Conservation (phyloP, 1,284 basidiomycete species). For the Cryptococcus sp. region DNA sequence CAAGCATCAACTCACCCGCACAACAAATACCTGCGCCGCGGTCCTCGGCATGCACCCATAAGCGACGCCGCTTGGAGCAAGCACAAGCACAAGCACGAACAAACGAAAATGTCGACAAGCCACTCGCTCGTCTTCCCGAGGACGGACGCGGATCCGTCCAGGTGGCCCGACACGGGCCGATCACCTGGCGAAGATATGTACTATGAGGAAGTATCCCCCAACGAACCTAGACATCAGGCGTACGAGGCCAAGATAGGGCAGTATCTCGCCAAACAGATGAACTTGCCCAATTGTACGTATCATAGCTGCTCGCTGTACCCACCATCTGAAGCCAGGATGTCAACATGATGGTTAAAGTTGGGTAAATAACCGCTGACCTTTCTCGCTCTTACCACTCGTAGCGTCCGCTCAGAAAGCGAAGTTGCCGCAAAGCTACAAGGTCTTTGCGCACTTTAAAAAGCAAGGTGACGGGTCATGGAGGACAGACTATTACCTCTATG, state of each 20-base stretch:
- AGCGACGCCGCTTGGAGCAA: no score
- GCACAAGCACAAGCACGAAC: neutral
- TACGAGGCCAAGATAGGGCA: slow-evolving; percentile 36
- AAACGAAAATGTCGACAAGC: slow-evolving; percentile 8
- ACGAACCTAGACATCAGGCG: slow-evolving; percentile 25
- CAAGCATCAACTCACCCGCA: no score
- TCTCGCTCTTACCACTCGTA: no score
- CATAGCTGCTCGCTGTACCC: neutral
- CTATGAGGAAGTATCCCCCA: slow-evolving; percentile 15
- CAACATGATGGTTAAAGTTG: neutral
- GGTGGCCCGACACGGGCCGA: slow-evolving; percentile 20
- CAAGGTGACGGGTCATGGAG: slow-evolving; percentile 22
- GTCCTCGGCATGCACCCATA: no score
- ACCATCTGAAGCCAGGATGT: neutral
- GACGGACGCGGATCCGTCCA: slow-evolving; percentile 22
- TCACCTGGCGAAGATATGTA: slow-evolving; percentile 6
- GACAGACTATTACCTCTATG: slow-evolving; percentile 40
- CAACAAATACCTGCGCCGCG: no score
- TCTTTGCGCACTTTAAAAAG: slow-evolving; percentile 37
- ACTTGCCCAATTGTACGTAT: slow-evolving; percentile 15
- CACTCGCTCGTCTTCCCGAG: slow-evolving; percentile 27
- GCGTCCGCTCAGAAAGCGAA: slow-evolving; percentile 6
- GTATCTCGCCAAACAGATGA: slow-evolving; percentile 24
- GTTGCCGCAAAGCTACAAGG: slow-evolving; percentile 37
- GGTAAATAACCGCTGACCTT: no score